phyloP scores from a whole-genome alignment of 768 basidiomycete species.

The Hericium rajendrae region DNA sequence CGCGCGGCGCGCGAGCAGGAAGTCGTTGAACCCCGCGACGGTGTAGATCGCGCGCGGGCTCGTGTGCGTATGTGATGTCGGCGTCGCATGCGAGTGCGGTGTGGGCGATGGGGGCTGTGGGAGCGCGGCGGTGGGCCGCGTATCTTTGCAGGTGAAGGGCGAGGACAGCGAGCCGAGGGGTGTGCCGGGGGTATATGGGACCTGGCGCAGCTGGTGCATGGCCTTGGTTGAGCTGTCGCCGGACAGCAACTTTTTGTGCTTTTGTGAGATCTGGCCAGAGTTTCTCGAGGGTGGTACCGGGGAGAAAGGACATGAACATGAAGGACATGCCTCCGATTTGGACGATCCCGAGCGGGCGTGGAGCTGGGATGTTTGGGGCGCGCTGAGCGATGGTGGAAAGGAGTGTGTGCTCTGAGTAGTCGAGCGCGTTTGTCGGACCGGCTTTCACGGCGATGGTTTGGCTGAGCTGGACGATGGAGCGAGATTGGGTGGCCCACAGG shows the following conservation, averaged over 20 bases:
- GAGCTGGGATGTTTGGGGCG: neutral
- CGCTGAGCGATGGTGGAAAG: neutral
- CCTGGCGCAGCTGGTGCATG: neutral
- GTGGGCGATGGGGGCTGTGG: neutral
- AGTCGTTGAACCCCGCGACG: neutral
- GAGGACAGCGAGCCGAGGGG: neutral
- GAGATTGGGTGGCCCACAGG: neutral
- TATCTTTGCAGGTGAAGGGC: neutral
- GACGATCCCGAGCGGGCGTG: neutral
- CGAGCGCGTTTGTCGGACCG: neutral
- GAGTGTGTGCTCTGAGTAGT: neutral
- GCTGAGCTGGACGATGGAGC: neutral
- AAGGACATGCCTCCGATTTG: neutral
- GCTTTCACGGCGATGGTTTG: neutral
- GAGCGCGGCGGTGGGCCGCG: neutral
- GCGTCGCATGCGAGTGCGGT: neutral
- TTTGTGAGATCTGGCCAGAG: neutral
- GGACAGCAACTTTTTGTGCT: neutral
- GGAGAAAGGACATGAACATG: neutral
- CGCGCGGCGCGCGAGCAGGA: neutral
- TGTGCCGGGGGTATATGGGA: neutral
- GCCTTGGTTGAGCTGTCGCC: neutral
- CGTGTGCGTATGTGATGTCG: neutral
- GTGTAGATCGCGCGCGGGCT: neutral
- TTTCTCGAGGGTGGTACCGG: neutral